Evolutionary conservation across 1,284 basidiomycete genomes (phyloP), one percentile per base, ranked within the genome.

Genomic region (Trametes pubescens): DNA sequence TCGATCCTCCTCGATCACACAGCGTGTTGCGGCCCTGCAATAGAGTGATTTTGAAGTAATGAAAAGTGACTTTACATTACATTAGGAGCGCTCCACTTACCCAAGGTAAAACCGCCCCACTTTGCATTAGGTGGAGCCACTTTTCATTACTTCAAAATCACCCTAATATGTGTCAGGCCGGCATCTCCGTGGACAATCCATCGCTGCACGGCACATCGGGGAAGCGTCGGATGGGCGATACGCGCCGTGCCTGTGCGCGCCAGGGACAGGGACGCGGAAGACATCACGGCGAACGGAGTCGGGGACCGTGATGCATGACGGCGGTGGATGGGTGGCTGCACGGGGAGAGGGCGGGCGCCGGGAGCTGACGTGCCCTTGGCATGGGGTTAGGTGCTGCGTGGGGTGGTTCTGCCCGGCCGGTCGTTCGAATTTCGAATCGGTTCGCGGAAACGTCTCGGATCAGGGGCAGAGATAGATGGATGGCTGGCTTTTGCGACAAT

Each of bases 231-330:
- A 46, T 43, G 52, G 18, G 47, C 40, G n/a, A 14, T 32, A 22
- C 44, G 35, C 34, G 18, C 40, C 40, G 59, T 61, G 59, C 51
- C 53, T 61, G 22, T 48, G 44, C 24, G 51, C 9, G 35, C 59
- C 52, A 54, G 51, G 59, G 58, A 14, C 52, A 61, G 51, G 52
- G 51, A 48, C 44, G 24, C 29, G 59, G 38, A 54, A 44, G 22
- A 26, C 52, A 24, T 40, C 52, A 29, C 24, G 52, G 9, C 40
- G 11, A 35, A 22, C 48, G 14, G 7, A 29, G 4, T 13, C 49
- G 29, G 29, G 29, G 29, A 32, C 29, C 16, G 29, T 16, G 14
- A 18, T 32, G 49, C 29, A 51, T 34, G 49, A 54, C 52, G 38
- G 48, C n/a, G 37, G 35, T 32, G 29, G 29, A 32, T 32, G 29